These are phyloP conservation scores for Danielozyma ontarioensis DNA, from an alignment of 805 yeast species.

Conservation along the genomic window DNA sequence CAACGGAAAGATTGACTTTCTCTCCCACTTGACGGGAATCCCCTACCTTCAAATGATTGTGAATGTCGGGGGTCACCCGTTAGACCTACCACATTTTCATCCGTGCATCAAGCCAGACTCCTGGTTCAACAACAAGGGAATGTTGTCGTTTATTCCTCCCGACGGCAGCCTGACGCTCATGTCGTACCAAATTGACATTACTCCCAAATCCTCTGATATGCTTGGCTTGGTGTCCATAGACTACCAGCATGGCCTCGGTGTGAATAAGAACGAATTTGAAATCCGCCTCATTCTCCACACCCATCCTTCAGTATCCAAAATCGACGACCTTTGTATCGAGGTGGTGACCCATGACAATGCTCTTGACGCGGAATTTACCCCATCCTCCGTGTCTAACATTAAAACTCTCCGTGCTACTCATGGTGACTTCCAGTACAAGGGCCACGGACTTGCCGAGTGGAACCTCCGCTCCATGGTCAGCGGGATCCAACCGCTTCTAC, in stretches of 20 bases:
- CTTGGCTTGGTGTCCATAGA: slow-evolving; percentile 56
- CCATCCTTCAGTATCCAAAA: slow-evolving; percentile 22
- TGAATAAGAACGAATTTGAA: slow-evolving; percentile 55
- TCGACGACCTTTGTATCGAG: slow-evolving; percentile 28
- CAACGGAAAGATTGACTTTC: slow-evolving; percentile 58
- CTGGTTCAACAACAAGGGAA: slow-evolving; percentile 46
- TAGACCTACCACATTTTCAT: slow-evolving; percentile 66
- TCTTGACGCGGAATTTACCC: not conserved
- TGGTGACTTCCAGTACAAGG: slow-evolving; percentile 65
- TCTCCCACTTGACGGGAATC: slow-evolving; percentile 68
- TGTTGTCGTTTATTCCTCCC: slow-evolving; percentile 75
- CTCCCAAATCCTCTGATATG: slow-evolving; percentile 13
- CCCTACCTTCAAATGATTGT: slow-evolving; percentile 66
- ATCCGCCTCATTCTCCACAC: slow-evolving; percentile 43
- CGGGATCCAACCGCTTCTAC: slow-evolving; percentile 63
- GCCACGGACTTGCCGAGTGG: slow-evolving; percentile 61
- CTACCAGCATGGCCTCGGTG: slow-evolving; percentile 49
- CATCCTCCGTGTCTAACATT: slow-evolving; percentile 29
- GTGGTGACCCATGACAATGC: slow-evolving; percentile 12
- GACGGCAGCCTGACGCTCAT: slow-evolving; percentile 69
- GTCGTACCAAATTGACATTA: slow-evolving; percentile 57
- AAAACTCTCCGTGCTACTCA: slow-evolving; percentile 62
- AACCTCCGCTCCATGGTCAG: slow-evolving; percentile 48
- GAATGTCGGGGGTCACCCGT: slow-evolving; percentile 37
- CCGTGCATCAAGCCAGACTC: slow-evolving; percentile 53